Base-by-base conservation (phyloP, 176 grass and related monocot species). In the Juncus effusus region DNA sequence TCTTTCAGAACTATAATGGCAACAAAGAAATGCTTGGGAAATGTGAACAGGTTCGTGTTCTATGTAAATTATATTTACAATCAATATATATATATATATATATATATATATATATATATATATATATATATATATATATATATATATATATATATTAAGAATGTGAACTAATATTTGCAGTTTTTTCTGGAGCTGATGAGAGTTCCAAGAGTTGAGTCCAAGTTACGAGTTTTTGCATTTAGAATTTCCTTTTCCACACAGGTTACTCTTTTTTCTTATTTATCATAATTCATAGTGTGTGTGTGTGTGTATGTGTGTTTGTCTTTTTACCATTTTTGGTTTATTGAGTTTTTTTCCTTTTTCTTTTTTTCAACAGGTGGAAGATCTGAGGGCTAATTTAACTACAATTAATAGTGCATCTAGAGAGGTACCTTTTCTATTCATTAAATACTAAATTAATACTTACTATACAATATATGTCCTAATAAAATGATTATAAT, bases 111-210 rank as follows among this genome's bases (percentile, higher is more conserved):
- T n/a, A n/a, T n/a, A n/a, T n/a, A n/a, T n/a, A n/a, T n/a, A n/a
- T n/a, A n/a, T n/a, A n/a, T n/a, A n/a, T n/a, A n/a, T n/a, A n/a
- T n/a, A n/a, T n/a, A n/a, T n/a, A n/a, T n/a, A n/a, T n/a, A n/a
- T n/a, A n/a, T n/a, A n/a, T n/a, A n/a, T n/a, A n/a, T 74, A 36
- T 47, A 84, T 73, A 38, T 9, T 76, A 51, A 54, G 61, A 68
- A 78, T 42, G 63, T 28, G 36, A 76, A 56, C 36, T 39, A 62
- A 59, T 38, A 54, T 52, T 63, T 49, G 13, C 73, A 96, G 93
- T 96, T 96, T 79, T 96, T 96, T 70, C 71, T 91, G 67, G 93
- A 91, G 84, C 77, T 96, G 73, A 91, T 96, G 93, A 91, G 85
- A 68, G 88, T 96, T 71, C 93, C 93, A 77, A 84, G 93, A 53